Evolutionary conservation across 1,139 yeast genomes (phyloP), one percentile per base, ranked within the genome.

Genomic region (Suhomyces coccinellae): DNA sequence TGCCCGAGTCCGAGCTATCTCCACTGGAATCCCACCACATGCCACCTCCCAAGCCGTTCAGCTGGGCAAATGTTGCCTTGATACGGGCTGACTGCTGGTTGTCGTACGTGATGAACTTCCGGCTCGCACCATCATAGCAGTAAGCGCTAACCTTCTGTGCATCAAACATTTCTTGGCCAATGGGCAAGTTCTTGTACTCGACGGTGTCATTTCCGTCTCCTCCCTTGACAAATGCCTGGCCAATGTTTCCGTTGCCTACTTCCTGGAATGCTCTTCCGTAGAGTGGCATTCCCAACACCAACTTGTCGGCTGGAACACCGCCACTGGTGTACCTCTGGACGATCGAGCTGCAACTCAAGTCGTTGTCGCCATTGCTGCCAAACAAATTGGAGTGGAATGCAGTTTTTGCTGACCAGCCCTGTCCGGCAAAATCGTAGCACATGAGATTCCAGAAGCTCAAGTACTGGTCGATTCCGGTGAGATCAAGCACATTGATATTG

Each of bases 21-120:
- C 96, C 96, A 44, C 84, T 75, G 0, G 96, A 85, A 57, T 90
- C 97, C 98, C 98, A 93, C 85, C 89, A 90, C 82, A 93, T 83
- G 0, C 88, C 96, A 1, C 98, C 98, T 0, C 85, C 95, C 9
- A 89, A 67, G 0, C 67, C 57, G 6, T 70, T 66, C 38, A 65
- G 57, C 24, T 52, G 55, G 8, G 84, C 80, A 54, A 80, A 90
- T 27, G 67, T 58, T 0, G 90, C 91, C 60, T 93, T 93, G 24
- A 61, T 58, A 9, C 63, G 57, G 1, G 79, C 79, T 1, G 85
- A 75, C 10, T 72, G 69, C 0, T 68, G 69, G 51, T 80, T 85
- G 59, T 93, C 99, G 62, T 85, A 91, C 1, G 79, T 73, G 4
- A 85, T 73, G 39, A 88, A 69, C 0, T 71, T 65, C 20, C 65